Evolutionary conservation across 2,329 filamentous ascomycete species (phyloP), one percentile per base, ranked within the genome.

Genomic region (Colletotrichum australisinense): DNA sequence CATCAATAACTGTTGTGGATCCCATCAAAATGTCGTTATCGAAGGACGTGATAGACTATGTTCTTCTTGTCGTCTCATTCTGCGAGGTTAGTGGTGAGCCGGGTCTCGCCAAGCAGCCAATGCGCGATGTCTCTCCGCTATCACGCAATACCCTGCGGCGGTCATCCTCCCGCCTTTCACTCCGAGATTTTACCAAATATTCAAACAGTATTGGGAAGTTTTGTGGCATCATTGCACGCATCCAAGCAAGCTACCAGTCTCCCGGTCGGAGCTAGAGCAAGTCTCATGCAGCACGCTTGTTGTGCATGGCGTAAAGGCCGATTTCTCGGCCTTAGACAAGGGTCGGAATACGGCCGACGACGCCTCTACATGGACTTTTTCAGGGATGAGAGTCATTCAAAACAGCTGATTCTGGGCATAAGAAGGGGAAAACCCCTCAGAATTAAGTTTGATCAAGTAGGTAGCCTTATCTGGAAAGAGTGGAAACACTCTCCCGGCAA

Each of bases 61-160:
- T 28, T 19, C 62, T 30, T 24, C 66, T 49, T 35, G 69, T 56
- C 63, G 52, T 63, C 60, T 49, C 52, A 38, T 56, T 57, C 46
- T n/a, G 24, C 4, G 24, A 46, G 28, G 24, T n/a, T 69, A 49
- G 19, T 62, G 52, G 55, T 65, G 30, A 55, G 26, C 22, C 42
- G 9, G 22, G 46, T 42, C 24, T 56, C 46, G 63, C 63, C 70
- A 59, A 63, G 55, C 63, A 63, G 19, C 63, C 70, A 53, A 53
- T 55, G 49, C 66, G 53, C 65, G 69, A 69, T 65, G 60, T 32
- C 55, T 55, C 70, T 60, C 70, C 70, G 66, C 70, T 63, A 71
- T 73, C 57, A 67, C 67, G 67, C 71, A 63, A 73, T 67, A 32
- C 16, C 8, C 24, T 59, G 53, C 53, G 35, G 49, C 38, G 63